Evolutionary conservation across 305 asterid genomes (phyloP).

Genomic region (Nicotiana rustica): DNA sequence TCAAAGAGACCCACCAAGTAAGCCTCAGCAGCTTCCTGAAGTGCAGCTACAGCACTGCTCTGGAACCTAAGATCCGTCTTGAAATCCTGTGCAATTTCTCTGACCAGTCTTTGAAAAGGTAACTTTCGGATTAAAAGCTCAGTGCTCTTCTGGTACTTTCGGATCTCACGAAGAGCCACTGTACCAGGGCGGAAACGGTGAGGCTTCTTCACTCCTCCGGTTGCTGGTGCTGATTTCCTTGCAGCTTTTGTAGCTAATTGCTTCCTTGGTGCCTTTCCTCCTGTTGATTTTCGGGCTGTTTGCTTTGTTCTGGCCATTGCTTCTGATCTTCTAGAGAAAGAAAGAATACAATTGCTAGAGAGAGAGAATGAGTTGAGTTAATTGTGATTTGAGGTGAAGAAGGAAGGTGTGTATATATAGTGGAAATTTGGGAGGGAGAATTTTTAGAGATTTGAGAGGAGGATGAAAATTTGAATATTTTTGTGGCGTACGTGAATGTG

Average conservation of each 20-base stretch:
- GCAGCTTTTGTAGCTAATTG: slow-evolving; percentile 29
- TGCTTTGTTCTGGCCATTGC: slow-evolving; percentile 37
- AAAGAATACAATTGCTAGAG: not conserved
- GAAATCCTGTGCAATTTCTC: too few relatives aligned
- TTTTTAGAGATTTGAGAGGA: not conserved
- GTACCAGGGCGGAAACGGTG: slow-evolving; percentile 34
- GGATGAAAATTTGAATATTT: not conserved
- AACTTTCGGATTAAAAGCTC: slow-evolving; percentile 72
- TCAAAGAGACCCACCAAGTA: too few relatives aligned
- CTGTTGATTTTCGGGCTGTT: slow-evolving; percentile 33
- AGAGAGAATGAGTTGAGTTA: not conserved
- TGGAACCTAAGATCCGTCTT: too few relatives aligned
- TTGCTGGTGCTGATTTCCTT: slow-evolving; percentile 28
- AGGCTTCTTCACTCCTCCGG: slow-evolving; percentile 34
- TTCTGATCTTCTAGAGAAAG: not conserved
- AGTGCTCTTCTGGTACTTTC: slow-evolving; percentile 84
- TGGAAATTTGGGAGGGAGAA: not conserved
- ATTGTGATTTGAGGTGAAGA: not conserved
- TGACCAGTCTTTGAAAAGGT: slow-evolving; percentile 76
- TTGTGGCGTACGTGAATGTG: not conserved
- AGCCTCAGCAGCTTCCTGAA: too few relatives aligned
- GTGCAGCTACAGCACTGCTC: too few relatives aligned
- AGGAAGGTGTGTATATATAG: not conserved
- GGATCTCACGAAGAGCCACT: slow-evolving; percentile 58
- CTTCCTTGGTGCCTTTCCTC: slow-evolving; percentile 33